Base-by-base conservation (phyloP, 345 rosid genomes). In the Bruguiera parviflora region DNA sequence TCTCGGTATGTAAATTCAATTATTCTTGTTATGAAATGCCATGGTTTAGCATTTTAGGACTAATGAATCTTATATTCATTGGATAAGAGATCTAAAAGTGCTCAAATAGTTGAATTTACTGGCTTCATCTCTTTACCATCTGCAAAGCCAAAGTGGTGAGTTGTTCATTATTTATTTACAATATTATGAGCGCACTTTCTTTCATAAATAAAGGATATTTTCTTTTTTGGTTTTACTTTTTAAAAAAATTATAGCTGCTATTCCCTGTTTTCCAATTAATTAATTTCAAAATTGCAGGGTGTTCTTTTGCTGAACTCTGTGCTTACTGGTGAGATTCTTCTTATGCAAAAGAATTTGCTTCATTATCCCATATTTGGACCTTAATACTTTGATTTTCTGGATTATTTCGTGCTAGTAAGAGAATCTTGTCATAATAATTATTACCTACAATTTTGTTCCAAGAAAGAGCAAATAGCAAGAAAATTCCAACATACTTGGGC, bases 221-320 rank as follows among this genome's bases (percentile, higher is more conserved):
- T 15, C 53, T 33, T 4, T 16, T 28, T 18, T 43, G 24, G 20
- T 43, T 29, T 27, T 49, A 59, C 63, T 58, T 73, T 64, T 8
- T 2, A 15, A 56, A 56, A 18, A n/a, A 39, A 18, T 66, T 32
- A 68, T 39, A 19, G 57, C 32, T 55, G 27, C 61, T 61, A 57
- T 58, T 61, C 49, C 32, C 29, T 63, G 33, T 58, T 29, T 55
- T 55, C 75, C 22, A 10, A 29, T 32, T 56, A 8, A 10, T 43
- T 43, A 24, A 56, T 22, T 57, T 53, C 1, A 33, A 58, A 70
- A 49, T 70, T 73, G 66, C 70, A 88, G 97, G 99, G 99, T 72
- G 92, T 95, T 66, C 79, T 95, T 55, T 78, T 95, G 84, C 90
- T 95, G 57, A 95, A 95, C 57, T 72, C 96, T 77, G 96, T 92